A percentile compares a stretch with the other conserved stretches of the same genome.
Evolutionary conservation across 2,329 filamentous ascomycete species (phyloP).

Genomic region (Amauroascus niger): DNA sequence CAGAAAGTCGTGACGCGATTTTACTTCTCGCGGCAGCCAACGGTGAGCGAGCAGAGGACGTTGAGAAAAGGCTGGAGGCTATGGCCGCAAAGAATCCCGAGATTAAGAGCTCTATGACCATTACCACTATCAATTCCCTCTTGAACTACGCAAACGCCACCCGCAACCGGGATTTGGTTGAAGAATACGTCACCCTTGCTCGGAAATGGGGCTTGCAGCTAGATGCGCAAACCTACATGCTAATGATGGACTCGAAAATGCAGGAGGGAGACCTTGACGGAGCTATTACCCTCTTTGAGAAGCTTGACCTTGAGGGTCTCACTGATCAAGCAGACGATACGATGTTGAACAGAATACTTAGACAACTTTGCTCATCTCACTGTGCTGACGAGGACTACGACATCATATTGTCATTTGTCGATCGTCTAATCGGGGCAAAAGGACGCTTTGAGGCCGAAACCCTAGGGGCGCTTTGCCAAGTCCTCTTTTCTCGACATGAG

Average conservation of each 20-base stretch:
- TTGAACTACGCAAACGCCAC: conserved; percentile 62
- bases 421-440: conserved; percentile 60
- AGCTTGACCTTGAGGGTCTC: conserved; percentile 42
- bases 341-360: conserved; percentile 59
- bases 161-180: conserved; percentile 60
- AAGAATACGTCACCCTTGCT: conserved; percentile 61
- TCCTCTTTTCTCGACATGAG: conserved; percentile 67
- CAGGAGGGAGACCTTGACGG: conserved; percentile 61
- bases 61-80: conserved; percentile 61
- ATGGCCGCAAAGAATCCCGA: conserved; percentile 46
- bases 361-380: conserved; percentile 49
- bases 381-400: conserved; percentile 61
- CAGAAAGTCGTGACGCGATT: conserved; percentile 59
- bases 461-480: conserved; percentile 59
- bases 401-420: conserved; percentile 61
- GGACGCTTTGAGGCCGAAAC: conserved; percentile 64
- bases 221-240: conserved; percentile 59
- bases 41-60: conserved; percentile 61
- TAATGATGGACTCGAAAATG: conserved; percentile 70
- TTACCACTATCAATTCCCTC: conserved; percentile 64
- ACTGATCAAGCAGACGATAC: conserved; percentile 51
- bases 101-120: conserved; percentile 48
- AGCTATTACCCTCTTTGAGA: conserved; percentile 46
- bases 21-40: conserved; percentile 66
- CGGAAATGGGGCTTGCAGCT: conserved; percentile 55